These are phyloP conservation scores for Xylaria sp. DNA, from an alignment of 2,329 filamentous ascomycete species.

Conservation along the genomic window DNA sequence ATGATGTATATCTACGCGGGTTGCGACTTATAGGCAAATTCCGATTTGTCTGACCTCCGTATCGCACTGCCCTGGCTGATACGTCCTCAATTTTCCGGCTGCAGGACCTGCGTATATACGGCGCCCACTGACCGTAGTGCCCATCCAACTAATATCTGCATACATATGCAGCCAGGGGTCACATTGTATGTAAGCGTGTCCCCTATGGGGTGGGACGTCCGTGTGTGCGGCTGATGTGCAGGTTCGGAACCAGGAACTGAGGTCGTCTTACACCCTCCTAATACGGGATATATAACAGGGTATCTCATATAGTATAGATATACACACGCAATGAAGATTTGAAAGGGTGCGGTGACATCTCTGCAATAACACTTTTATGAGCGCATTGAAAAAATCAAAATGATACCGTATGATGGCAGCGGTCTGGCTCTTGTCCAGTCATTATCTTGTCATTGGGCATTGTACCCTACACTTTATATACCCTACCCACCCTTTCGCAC, in stretches of 20 bases:
- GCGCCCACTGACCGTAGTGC: not conserved
- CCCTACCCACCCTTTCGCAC: not conserved
- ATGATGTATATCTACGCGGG: not conserved
- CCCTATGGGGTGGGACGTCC: not conserved
- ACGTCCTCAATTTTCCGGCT: not conserved
- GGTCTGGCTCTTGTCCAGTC: not conserved
- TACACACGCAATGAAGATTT: not conserved
- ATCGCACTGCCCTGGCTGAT: not conserved
- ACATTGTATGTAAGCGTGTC: slow-evolving; percentile 1
- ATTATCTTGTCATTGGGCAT: not conserved
- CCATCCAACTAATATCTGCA: not conserved
- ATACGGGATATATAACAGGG: not conserved
- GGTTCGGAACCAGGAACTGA: slow-evolving; percentile 12
- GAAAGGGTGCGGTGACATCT: slow-evolving; percentile 2
- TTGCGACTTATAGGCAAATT: not conserved
- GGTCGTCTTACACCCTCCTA: not conserved
- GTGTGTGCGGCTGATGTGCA: slow-evolving; percentile 16
- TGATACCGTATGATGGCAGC: not conserved
- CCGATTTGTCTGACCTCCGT: not conserved
- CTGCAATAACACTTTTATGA: not conserved
- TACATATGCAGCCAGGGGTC: not conserved
- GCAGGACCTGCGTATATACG: not conserved
- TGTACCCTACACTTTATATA: not conserved
- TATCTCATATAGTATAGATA: not conserved
- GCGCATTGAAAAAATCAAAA: not conserved